Evolutionary conservation across 164 flowering plant genomes (phyloP).

Genomic region (Tetrastigma voinierianum): DNA sequence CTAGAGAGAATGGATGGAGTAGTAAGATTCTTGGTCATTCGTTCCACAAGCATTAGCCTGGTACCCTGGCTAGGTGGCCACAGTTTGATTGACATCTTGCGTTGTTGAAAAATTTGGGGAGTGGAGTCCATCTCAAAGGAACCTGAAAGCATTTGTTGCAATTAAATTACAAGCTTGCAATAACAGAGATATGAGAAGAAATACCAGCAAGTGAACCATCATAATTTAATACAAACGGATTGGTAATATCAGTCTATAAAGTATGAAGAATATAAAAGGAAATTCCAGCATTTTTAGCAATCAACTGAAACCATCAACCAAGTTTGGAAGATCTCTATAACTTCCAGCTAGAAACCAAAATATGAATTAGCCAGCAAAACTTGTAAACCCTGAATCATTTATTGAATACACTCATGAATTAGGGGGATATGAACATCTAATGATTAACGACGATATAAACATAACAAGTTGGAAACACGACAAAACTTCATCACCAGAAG

Average conservation of each 20-base stretch:
- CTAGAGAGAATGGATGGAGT: constrained; percentile 59
- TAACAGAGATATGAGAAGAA: not conserved
- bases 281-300: not conserved
- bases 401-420: no score
- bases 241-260: not conserved
- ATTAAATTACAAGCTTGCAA: not conserved
- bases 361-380: no score
- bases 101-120: constrained; percentile 22
- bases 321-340: not conserved
- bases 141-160: constrained; percentile 18
- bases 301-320: not conserved
- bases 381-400: no score
- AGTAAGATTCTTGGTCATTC: constrained; percentile 52
- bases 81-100: constrained; percentile 40
- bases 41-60: constrained; percentile 50
- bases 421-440: no score
- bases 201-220: not conserved
- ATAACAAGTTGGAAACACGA: no score
- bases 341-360: not conserved
- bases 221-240: not conserved
- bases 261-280: not conserved
- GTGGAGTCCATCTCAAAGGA: constrained; percentile 36
- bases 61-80: constrained; percentile 72
- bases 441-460: no score
- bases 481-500: no score